Evolutionary conservation across 1,284 basidiomycete species (phyloP).

Genomic region (Coniferiporia weirii): DNA sequence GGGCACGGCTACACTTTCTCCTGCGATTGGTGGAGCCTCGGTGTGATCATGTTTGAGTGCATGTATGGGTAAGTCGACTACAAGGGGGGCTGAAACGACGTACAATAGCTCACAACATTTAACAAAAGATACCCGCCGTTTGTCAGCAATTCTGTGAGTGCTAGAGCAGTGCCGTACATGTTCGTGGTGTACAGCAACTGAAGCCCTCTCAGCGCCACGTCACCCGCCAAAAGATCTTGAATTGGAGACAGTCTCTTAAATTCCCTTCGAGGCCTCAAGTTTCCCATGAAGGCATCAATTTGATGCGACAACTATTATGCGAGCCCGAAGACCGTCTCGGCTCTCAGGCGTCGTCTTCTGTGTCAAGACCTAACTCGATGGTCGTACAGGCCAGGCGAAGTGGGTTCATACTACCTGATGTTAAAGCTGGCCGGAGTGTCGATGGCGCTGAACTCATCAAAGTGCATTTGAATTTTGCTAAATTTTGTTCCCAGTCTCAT

Average conservation of each 20-base stretch:
- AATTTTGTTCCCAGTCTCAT: neutral
- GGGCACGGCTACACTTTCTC: conserved; percentile 90
- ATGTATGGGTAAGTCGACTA: conserved; percentile 67
- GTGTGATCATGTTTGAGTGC: conserved; percentile 90
- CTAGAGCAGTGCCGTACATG: neutral
- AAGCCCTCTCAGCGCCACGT: conserved; percentile 62
- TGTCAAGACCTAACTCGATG: conserved; percentile 71
- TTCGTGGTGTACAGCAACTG: neutral
- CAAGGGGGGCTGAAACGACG: conserved; percentile 23
- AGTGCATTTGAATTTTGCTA: conserved; percentile 36
- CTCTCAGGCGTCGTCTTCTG: conserved; percentile 60
- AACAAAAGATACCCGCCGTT: conserved; percentile 81
- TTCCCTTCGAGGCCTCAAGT: conserved; percentile 84
- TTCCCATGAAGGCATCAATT: conserved; percentile 79
- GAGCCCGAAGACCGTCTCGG: conserved; percentile 93
- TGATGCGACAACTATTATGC: conserved; percentile 86
- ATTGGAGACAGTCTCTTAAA: conserved; percentile 84
- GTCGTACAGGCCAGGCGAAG: conserved; percentile 70
- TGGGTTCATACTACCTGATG: conserved; percentile 54
- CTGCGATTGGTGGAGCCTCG: conserved; percentile 98
- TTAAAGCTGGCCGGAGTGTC: conserved; percentile 41
- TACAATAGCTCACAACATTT: conserved; percentile 16
- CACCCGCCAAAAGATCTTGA: conserved; percentile 88
- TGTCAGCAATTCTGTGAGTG: conserved; percentile 79
- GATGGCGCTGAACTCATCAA: conserved; percentile 90